Evolutionary conservation across 2,329 filamentous ascomycete species (phyloP).

Genomic region (Penicillium thymicola): DNA sequence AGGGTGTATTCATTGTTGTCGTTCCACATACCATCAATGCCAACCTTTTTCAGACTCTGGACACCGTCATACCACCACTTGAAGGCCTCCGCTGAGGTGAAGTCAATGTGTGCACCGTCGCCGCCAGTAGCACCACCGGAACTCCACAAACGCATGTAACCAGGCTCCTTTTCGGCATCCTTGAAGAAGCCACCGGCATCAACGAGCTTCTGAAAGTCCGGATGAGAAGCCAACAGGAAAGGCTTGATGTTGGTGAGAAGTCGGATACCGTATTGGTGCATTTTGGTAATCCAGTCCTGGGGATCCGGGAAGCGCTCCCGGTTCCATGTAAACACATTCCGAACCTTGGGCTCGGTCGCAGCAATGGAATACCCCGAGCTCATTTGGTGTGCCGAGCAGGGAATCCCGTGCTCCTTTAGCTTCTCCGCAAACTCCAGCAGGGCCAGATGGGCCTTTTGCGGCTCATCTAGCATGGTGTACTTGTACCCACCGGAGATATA

Average conservation of each 20-base stretch:
- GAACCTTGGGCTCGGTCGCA: slow-evolving; percentile 63
- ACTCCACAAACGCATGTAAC: slow-evolving; percentile 65
- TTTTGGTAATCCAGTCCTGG: slow-evolving; percentile 59
- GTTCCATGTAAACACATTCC: slow-evolving; percentile 73
- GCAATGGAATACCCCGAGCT: slow-evolving; percentile 69
- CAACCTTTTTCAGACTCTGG: slow-evolving; percentile 57
- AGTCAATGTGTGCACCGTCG: slow-evolving; percentile 69
- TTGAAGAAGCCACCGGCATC: slow-evolving; percentile 61
- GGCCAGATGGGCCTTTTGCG: slow-evolving; percentile 51
- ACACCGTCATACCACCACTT: slow-evolving; percentile 71
- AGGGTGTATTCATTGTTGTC: slow-evolving; percentile 75
- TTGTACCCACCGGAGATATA: slow-evolving; percentile 68
- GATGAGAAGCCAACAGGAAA: slow-evolving; percentile 65
- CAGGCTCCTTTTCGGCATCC: slow-evolving; percentile 52
- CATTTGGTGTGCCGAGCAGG: slow-evolving; percentile 70
- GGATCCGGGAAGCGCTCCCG: slow-evolving; percentile 66
- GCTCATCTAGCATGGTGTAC: slow-evolving; percentile 57
- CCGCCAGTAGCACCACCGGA: slow-evolving; percentile 68
- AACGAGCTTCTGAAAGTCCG: slow-evolving; percentile 62
- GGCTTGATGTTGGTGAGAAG: slow-evolving; percentile 71
- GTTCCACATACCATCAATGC: slow-evolving; percentile 74
- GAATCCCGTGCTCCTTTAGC: slow-evolving; percentile 63
- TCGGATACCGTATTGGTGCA: slow-evolving; percentile 62
- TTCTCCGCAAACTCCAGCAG: slow-evolving; percentile 61
- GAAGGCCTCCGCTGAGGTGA: slow-evolving; percentile 64